These are phyloP conservation scores for Conticribra weissflogii DNA, from an alignment of 108 stramenopile species.

Conservation along the genomic window DNA sequence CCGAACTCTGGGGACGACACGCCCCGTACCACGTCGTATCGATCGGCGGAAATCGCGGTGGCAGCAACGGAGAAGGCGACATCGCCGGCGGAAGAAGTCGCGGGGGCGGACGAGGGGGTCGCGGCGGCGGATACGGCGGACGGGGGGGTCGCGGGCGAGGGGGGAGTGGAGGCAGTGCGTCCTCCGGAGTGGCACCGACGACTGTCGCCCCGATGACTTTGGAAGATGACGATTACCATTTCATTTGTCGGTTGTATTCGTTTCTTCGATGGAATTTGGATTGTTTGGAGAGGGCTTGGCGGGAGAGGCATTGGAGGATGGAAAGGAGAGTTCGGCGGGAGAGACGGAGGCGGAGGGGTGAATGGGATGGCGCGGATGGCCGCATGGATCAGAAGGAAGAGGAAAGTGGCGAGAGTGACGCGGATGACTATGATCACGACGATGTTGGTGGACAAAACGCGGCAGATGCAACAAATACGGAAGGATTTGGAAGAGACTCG, in stretches of 20 bases:
- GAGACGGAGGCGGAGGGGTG: too few relatives aligned
- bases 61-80: not conserved
- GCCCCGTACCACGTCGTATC: constrained; percentile 30
- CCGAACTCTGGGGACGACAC: constrained; percentile 44
- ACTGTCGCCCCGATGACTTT: constrained; percentile 33
- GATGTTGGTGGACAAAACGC: too few relatives aligned
- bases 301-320: not conserved
- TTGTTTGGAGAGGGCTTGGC: not conserved
- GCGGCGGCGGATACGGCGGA: constrained; percentile 14
- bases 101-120: constrained; percentile 20
- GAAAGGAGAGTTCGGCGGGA: not conserved
- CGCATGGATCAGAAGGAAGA: too few relatives aligned
- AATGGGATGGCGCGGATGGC: too few relatives aligned
- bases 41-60: constrained; percentile 11
- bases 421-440: constrained; percentile 17
- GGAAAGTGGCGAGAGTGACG: constrained; percentile 17
- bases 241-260: constrained; percentile 44
- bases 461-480: too few relatives aligned
- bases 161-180: constrained; percentile 3
- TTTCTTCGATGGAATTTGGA: constrained; percentile 31
- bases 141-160: constrained; percentile 17
- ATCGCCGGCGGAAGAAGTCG: constrained; percentile 16
- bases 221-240: constrained; percentile 45
- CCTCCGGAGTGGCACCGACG: constrained; percentile 27
- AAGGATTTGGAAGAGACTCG: constrained; percentile 4